phyloP scores from a whole-genome alignment of 192 early-diverging fungal species.

The Entomortierella lignicola region DNA sequence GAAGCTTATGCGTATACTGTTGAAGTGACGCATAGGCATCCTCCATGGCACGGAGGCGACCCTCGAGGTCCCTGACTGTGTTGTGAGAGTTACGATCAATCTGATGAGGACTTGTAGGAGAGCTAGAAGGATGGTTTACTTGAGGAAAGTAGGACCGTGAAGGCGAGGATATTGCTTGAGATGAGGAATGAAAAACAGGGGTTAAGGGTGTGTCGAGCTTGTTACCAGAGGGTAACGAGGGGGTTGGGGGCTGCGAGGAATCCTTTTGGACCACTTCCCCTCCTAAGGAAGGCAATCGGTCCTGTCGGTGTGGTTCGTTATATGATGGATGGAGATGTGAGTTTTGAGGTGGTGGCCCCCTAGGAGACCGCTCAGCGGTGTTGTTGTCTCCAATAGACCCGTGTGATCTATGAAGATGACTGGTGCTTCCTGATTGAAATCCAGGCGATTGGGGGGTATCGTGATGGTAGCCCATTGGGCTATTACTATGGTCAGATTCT shows the following conservation, averaged over 20 bases:
- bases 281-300: conserved; percentile 30
- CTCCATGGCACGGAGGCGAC: conserved; percentile 28
- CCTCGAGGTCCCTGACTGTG: conserved; percentile 18
- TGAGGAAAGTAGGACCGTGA: neutral
- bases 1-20: conserved; percentile 32
- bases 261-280: conserved; percentile 13
- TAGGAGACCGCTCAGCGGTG: neutral
- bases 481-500: conserved; percentile 4
- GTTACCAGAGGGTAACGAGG: conserved; percentile 40
- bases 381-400: conserved; percentile 9
- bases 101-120: conserved; percentile 7
- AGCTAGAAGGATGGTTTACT: neutral
- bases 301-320: conserved; percentile 23
- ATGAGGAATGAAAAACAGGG: neutral
- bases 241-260: conserved; percentile 24
- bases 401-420: neutral
- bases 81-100: no score
- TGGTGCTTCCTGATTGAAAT: neutral
- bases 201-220: conserved; percentile 12
- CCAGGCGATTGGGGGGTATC: conserved; percentile 6
- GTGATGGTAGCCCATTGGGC: neutral
- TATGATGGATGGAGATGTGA: conserved; percentile 14
- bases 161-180: conserved; percentile 14
- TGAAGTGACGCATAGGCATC: conserved; percentile 26
- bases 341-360: neutral